Base-by-base conservation (phyloP, 1,139 yeast genomes). In the Suhomyces kunorum region DNA sequence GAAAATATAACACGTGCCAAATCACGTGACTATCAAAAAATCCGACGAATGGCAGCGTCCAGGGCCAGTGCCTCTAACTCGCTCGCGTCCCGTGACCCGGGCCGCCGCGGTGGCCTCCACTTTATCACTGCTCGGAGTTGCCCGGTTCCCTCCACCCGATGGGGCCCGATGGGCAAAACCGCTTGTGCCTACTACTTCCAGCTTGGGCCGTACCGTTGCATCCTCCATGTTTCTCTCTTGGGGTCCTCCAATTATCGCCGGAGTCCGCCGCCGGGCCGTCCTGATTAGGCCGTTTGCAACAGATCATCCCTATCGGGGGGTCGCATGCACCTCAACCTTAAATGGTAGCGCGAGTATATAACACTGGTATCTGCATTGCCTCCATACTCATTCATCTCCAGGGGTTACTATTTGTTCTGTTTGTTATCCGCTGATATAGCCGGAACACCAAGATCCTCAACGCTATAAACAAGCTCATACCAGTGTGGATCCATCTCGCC, bases 81-180 rank as follows among this genome's bases (percentile, higher is more conserved):
- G 24, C 27, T 13, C 16, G 11, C 30, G 34, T 40, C 40, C 27
- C 42, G 39, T 42, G 42, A 34, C 26, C 32, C 43, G 45, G 45
- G 36, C 43, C 47, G 45, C 39, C 45, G 45, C 45, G 28, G 41
- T 37, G 18, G 19, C 28, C 22, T 44, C 43, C 43, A 25, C 39
- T 41, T n/a, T 48, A 26, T 30, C 29, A 31, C 18, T 11, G n/a
- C 24, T 20, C 24, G 24, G 24, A 20, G n/a, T 20, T 20, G 24
- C 8, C 24, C 24, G 20, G 7, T 18, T 5, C 20, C 20, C 20
- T 18, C 7, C 7, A 5, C 20, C 20, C 20, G 20, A 8, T 18
- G 5, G 5, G 7, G 7, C 20, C 20, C 20, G 20, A 8, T 8
- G 8, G 7, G 5, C 8, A 20, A 9, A 6, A n/a, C n/a, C 24